Conservation (phyloP, 495 filamentous ascomycete species). For the Penicillium goetzii region DNA sequence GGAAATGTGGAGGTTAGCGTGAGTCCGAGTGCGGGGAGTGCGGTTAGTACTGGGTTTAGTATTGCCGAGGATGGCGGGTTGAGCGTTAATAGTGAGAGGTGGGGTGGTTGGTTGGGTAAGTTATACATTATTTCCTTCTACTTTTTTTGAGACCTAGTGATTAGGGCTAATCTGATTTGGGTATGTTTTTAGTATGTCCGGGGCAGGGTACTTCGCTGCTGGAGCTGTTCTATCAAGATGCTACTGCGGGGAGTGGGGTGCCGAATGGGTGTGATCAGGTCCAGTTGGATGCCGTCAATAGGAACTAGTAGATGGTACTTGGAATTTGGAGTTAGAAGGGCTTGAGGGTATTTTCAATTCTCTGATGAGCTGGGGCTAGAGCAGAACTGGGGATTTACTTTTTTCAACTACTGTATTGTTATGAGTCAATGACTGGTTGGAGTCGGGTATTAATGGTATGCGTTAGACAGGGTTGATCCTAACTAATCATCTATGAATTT, state of each 20-base stretch:
- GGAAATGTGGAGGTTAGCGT: slow-evolving; percentile 29
- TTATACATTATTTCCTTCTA: slow-evolving; percentile 1
- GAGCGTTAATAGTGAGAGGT: slow-evolving; percentile 24
- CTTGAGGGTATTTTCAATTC: too few relatives aligned
- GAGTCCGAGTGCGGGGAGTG: slow-evolving; percentile 23
- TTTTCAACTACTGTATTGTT: neutral
- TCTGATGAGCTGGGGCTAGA: too few relatives aligned
- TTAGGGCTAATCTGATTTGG: slow-evolving; percentile 1
- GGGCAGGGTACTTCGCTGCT: slow-evolving; percentile 3
- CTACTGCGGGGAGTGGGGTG: slow-evolving; percentile 2
- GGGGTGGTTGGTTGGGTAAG: slow-evolving; percentile 47
- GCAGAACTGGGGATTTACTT: too few relatives aligned
- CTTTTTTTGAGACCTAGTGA: neutral
- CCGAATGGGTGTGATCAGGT: slow-evolving; percentile 16
- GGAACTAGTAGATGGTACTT: neutral
- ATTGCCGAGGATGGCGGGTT: slow-evolving; percentile 31
- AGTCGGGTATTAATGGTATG: neutral
- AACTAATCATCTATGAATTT: neutral
- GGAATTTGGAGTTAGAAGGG: neutral
- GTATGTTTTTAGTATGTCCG: slow-evolving; percentile 11
- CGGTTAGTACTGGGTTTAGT: slow-evolving; percentile 28
- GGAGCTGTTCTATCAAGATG: slow-evolving; percentile 14
- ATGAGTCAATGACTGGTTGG: neutral
- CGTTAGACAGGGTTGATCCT: neutral
- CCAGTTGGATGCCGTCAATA: slow-evolving; percentile 8